Evolutionary conservation across 768 basidiomycete species (phyloP), one percentile per base, ranked within the genome.

Genomic region (Tephrocybe sp.): DNA sequence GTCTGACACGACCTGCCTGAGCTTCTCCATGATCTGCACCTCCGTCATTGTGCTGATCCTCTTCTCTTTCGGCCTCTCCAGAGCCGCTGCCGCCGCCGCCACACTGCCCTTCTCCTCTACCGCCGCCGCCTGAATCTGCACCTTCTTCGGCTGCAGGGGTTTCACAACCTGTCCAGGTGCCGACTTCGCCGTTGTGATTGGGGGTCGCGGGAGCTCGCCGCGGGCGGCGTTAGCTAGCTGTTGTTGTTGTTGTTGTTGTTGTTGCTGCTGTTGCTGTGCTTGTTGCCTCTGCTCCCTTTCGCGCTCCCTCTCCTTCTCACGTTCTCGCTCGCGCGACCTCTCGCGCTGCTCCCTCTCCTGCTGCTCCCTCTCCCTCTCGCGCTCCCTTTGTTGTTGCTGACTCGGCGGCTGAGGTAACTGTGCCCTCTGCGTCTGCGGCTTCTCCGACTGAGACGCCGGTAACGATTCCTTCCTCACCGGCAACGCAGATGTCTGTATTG

Each of bases 21-120:
- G 74, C 72, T 96, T 97, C 66, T 95, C 92, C 95, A 98, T 97
- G 60, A 98, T 95, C 73, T 99, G 96, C 43, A 87, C 88, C 70
- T 99, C 96, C 44, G 88, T 89, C 91, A 99, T 92, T 34, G 93
- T 90, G 57, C 91, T 94, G 60, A 98, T 96, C 54, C 96, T 79
- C 71, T 92, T 88, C 68, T 95, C 83, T 67, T 87, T 88, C 48
- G 84, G 79, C 67, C 82, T 85, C 65, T 88, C 79, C 54, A 87
- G 73, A 32, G 87, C 85, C 12, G 91, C 87, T 1, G 86, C 86
- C 0, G 87, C 86, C 1, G 85, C 82, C 1, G 76, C 76, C 8
- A 77, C 74, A 13, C 71, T 65, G 2, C 52, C 87, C 39, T 72
- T 68, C 47, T 81, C 83, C 49, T 65, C 70, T 49, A 77, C 76